These are phyloP conservation scores for Anthostomella pinea DNA, from an alignment of 2,329 filamentous ascomycete species.

Conservation along the genomic window DNA sequence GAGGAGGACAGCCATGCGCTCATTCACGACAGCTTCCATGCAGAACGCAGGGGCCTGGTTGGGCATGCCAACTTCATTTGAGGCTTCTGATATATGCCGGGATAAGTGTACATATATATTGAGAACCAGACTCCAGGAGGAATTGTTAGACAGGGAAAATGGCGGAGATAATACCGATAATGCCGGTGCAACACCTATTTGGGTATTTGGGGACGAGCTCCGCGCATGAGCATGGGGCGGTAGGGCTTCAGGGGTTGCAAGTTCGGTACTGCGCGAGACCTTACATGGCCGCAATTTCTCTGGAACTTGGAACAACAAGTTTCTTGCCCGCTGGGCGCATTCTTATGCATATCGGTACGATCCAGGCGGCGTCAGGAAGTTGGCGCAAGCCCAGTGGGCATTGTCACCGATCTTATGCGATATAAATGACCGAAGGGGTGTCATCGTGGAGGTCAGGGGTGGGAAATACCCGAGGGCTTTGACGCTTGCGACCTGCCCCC, in stretches of 20 bases:
- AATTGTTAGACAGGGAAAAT: too few species aligned
- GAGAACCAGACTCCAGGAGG: too few species aligned
- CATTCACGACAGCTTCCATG: not conserved
- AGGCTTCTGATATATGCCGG: too few species aligned
- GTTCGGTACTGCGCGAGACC: too few species aligned
- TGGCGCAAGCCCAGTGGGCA: slow-evolving; percentile 2
- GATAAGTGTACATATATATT: too few species aligned
- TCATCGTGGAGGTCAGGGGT: slow-evolving; percentile 5
- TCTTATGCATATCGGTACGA: slow-evolving; percentile 12
- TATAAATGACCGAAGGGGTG: slow-evolving; percentile 17
- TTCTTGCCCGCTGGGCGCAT: slow-evolving; percentile 11
- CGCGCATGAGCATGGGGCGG: not conserved
- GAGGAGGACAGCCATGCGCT: slow-evolving; percentile 7
- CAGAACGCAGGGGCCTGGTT: too few species aligned
- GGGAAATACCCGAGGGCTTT: not conserved
- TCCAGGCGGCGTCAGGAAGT: slow-evolving; percentile 5
- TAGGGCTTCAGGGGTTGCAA: not conserved
- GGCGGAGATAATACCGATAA: too few species aligned
- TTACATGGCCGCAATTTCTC: slow-evolving; percentile 26
- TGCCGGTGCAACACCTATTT: too few species aligned
- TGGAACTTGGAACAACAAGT: slow-evolving; percentile 21
- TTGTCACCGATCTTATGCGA: slow-evolving; percentile 16
- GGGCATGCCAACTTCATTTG: too few species aligned
- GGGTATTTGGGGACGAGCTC: too few species aligned
- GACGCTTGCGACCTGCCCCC: slow-evolving; percentile 3